These are phyloP conservation scores for Chrysosporium queenslandicum DNA, from an alignment of 2,329 filamentous ascomycete species.

Conservation along the genomic window DNA sequence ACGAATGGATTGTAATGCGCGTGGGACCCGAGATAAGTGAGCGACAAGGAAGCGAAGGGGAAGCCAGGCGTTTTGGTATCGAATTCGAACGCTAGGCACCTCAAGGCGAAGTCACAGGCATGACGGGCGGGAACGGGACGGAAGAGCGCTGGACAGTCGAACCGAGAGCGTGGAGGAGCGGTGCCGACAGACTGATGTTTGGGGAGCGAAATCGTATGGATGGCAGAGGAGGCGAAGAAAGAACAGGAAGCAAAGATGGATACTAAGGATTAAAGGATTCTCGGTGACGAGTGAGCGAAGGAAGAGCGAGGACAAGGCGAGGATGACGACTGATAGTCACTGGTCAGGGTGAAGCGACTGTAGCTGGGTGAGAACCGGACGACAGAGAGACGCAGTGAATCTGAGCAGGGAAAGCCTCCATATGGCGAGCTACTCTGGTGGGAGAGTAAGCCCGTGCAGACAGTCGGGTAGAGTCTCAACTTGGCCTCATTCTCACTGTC, in stretches of 20 bases:
- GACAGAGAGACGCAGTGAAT: neutral
- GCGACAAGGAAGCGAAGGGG: neutral
- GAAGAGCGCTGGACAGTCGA: neutral
- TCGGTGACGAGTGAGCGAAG: neutral
- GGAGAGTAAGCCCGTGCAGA: slow-evolving; percentile 5
- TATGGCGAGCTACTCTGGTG: neutral
- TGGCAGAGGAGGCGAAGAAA: neutral
- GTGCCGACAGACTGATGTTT: neutral
- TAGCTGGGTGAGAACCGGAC: neutral
- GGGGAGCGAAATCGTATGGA: neutral
- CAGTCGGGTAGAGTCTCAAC: neutral
- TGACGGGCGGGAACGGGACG: neutral
- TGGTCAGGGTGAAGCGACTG: slow-evolving; percentile 1
- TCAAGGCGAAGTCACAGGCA: slow-evolving; percentile 1
- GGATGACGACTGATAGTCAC: neutral
- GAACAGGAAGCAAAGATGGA: neutral
- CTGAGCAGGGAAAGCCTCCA: neutral
- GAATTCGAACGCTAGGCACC: neutral
- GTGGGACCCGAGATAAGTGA: neutral
- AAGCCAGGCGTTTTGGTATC: neutral
- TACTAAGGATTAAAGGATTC: neutral
- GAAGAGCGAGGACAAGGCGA: neutral
- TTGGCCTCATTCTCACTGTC: neutral
- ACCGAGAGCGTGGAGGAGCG: neutral
- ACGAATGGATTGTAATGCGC: neutral